Base-by-base conservation (phyloP, 306 rosid species). In the Herpetospermum pedunculosum region DNA sequence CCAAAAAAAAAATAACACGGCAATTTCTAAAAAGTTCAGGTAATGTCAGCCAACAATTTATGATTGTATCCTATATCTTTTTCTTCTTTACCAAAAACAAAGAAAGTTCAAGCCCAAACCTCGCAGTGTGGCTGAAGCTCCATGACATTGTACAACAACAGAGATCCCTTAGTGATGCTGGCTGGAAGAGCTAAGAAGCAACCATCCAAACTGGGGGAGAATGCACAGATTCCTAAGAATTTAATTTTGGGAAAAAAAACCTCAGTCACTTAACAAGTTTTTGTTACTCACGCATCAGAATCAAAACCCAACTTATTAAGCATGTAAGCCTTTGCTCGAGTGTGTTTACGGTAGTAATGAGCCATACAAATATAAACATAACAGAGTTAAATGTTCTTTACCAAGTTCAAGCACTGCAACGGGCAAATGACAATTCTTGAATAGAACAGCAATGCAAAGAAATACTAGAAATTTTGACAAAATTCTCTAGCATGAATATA, bases 101-200 rank as follows among this genome's bases (percentile, higher is more conserved):
- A 72, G 71, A 50, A 73, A 76, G 35, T 19, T 73, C 63, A 72
- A 74, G 75, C 23, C 78, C 83, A 79, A 82, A 93, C 98, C 98
- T 91, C 97, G 87, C 96, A 93, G 80, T 89, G 98, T 81, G 86
- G 85, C 74, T 76, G 91, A 71, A 71, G 83, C 68, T 93, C 96
- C 96, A 91, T 89, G 70, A 85, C 96, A 76, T 91, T 91, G 84
- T 93, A 93, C 83, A 93, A 75, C 86, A 93, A 81, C 35, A 86
- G 84, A 64, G 96, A 89, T 77, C 98, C 98, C 83, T 83, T 89
- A 47, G 83, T 75, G 74, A 84, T 85, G 86, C 98, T 89, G 35
- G 97, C 92, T 79, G 97, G 98, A 80, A 93, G 89, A 76, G 97
- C 98, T 82, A 90, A 76, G 83, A 85, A 93, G 85, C 97, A 93